Evolutionary conservation across 2,329 filamentous ascomycete genomes (phyloP).

Genomic region (Hortaea werneckii): DNA sequence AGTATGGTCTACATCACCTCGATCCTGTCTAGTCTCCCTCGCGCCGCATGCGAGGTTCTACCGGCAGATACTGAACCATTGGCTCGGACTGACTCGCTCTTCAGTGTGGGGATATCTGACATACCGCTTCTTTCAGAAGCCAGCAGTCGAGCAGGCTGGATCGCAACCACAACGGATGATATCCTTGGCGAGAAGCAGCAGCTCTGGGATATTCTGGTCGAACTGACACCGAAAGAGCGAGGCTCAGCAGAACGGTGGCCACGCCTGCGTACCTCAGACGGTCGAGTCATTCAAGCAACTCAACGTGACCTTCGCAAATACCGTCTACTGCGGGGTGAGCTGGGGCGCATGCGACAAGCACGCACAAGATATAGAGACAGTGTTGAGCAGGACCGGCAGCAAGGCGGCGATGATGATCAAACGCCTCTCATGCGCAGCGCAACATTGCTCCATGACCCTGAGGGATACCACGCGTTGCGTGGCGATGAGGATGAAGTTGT

Average conservation of each 20-base stretch:
- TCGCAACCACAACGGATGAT: constrained; percentile 91
- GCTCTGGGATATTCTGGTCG: constrained; percentile 83
- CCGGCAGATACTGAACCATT: constrained; percentile 44
- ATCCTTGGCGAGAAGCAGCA: constrained; percentile 78
- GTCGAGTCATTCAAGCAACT: constrained; percentile 65
- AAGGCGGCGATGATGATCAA: constrained; percentile 19
- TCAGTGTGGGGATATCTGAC: constrained; percentile 86
- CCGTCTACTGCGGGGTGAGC: constrained; percentile 53
- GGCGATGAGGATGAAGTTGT: constrained; percentile 29
- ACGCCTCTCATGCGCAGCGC: constrained; percentile 5
- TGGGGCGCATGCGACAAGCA: constrained; percentile 33
- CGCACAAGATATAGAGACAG: constrained; percentile 23
- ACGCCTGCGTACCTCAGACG: constrained; percentile 54
- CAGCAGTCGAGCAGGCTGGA: constrained; percentile 54
- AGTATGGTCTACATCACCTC: constrained; percentile 89
- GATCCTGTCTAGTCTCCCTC: constrained; percentile 80
- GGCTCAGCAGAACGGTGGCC: constrained; percentile 51
- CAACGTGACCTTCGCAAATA: constrained; percentile 83
- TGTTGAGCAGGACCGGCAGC: constrained; percentile 9
- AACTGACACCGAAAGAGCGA: constrained; percentile 43
- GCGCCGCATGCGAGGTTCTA: constrained; percentile 60
- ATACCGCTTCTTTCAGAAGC: constrained; percentile 62
- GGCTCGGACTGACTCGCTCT: constrained; percentile 66
- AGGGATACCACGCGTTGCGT: background rate
- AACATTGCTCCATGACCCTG: constrained; percentile 9